Evolutionary conservation across 345 rosid genomes (phyloP), one percentile per base, ranked within the genome.

Genomic region (Camelina neglecta): DNA sequence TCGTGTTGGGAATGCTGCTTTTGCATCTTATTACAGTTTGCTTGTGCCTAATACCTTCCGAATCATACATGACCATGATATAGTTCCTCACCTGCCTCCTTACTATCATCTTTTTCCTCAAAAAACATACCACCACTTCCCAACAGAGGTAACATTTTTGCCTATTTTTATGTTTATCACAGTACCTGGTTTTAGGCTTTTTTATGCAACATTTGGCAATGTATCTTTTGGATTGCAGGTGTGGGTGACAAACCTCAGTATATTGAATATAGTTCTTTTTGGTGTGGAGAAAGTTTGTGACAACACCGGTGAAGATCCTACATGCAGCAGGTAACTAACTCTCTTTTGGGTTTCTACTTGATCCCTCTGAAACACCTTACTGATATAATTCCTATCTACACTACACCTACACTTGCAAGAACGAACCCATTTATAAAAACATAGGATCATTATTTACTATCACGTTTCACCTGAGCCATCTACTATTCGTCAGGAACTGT

Each of bases 61-160:
- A 61, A 88, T 95, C 53, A 86, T 89, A 24, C 86, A 92, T 81
- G 91, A 81, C 6, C 91, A 80, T 71, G 99, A 95, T 75, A 89
- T 92, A 1, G 99, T 95, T 29, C 97, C 99, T 67, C 99, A 95
- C 69, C 75, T 95, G 74, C 99, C 97, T 57, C 99, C 99, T 16
- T 95, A 88, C 79, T 90, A 78, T 55, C 63, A 80, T 51, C 78
- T 33, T 72, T 89, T 92, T 79, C 92, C 97, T 8, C 86, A 83
- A 8, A 95, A 92, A 87, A 95, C 99, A 15, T 95, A 92, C 83
- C 97, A 95, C 73, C 99, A 95, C 85, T 90, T 95, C 79, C 91
- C 97, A 12, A 86, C 85, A 80, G 99, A 95, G 98, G 99, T 95
- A 86, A 73, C 13, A 0, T 33, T 8, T 21, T 16, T 16, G 5